Base-by-base conservation (phyloP, 495 filamentous ascomycete species). In the Pyrenula massariospora region DNA sequence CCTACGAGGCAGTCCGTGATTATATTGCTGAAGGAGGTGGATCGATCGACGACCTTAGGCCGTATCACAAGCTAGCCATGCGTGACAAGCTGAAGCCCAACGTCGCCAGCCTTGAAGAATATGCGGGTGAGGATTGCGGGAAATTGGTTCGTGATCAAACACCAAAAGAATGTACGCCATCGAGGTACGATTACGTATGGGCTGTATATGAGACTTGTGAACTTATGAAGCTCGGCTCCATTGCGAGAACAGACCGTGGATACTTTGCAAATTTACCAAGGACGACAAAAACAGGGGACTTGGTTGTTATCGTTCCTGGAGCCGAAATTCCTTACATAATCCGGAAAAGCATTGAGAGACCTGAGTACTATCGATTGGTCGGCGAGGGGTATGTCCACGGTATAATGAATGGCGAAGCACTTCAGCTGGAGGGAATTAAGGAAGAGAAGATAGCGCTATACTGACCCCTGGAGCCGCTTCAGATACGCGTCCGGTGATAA, bases 391-490 rank as follows among this genome's bases (percentile, higher is more conserved):
- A 60, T 49, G 59, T 64, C 11, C 61, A 67, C 53, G 65, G 65
- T 10, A 61, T 67, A 51, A 67, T 67, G 63, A 50, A 54, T 12
- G 64, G 64, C 12, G 59, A 67, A 51, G 65, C 22, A 65, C 50
- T 52, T 24, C 19, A 52, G 8, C 22, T 52, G 19, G 50, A 52
- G 8, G n/a, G 22, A 5, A 5, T 52, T 19, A 52, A 8, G 20
- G 8, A 52, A 52, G 50, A 52, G 19, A 10, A 24, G 19, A 20
- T 52, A 8, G 20, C 50, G 8, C 22, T 52, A 42, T 42, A 42
- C 31, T 42, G 15, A 42, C 31, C n/a, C n/a, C n/a, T n/a, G n/a
- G n/a, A n/a, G n/a, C n/a, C n/a, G n/a, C n/a, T n/a, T n/a, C n/a
- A n/a, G n/a, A n/a, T n/a, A n/a, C n/a, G n/a, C n/a, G n/a, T n/a